These are phyloP conservation scores for Penicillium coprophilum DNA, from an alignment of 495 filamentous ascomycete species.

Conservation along the genomic window DNA sequence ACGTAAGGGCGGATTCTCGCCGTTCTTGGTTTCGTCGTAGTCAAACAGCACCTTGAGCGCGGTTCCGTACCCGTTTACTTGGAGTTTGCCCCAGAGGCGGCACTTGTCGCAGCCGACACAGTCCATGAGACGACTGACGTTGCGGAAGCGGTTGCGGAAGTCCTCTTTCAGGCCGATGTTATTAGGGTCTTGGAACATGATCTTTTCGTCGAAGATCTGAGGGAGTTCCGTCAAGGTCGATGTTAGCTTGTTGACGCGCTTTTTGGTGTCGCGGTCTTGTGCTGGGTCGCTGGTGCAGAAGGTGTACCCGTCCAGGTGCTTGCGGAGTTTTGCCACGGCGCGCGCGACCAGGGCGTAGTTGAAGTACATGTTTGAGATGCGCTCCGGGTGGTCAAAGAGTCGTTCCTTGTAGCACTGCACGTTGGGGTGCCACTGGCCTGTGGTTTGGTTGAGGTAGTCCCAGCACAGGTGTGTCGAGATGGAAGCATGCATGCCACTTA, in stretches of 20 bases:
- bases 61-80: constrained; percentile 91
- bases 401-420: constrained; percentile 83
- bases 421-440: constrained; percentile 92
- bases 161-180: constrained; percentile 88
- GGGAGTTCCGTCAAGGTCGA: constrained; percentile 60
- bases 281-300: constrained; percentile 84
- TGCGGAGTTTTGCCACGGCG: constrained; percentile 86
- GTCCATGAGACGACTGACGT: constrained; percentile 95
- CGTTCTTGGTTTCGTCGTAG: constrained; percentile 77
- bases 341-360: constrained; percentile 94
- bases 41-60: constrained; percentile 96
- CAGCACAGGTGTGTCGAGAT: constrained; percentile 95
- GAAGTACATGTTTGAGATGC: constrained; percentile 97
- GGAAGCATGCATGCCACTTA: constrained; percentile 96
- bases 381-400: constrained; percentile 79
- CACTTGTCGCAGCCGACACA: constrained; percentile 99
- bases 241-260: constrained; percentile 73
- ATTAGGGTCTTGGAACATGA: constrained; percentile 76
- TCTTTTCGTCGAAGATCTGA: constrained; percentile 86
- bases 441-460: constrained; percentile 94
- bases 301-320: constrained; percentile 78
- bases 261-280: constrained; percentile 76
- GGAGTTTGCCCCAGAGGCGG: constrained; percentile 96
- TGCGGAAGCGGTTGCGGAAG: constrained; percentile 95
- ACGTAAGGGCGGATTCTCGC: constrained; percentile 71